A percentile compares a stretch with the other conserved stretches of the same genome.
These are phyloP conservation scores for Ampelomyces quisqualis DNA, from an alignment of 2,329 filamentous ascomycete species.

Conservation along the genomic window DNA sequence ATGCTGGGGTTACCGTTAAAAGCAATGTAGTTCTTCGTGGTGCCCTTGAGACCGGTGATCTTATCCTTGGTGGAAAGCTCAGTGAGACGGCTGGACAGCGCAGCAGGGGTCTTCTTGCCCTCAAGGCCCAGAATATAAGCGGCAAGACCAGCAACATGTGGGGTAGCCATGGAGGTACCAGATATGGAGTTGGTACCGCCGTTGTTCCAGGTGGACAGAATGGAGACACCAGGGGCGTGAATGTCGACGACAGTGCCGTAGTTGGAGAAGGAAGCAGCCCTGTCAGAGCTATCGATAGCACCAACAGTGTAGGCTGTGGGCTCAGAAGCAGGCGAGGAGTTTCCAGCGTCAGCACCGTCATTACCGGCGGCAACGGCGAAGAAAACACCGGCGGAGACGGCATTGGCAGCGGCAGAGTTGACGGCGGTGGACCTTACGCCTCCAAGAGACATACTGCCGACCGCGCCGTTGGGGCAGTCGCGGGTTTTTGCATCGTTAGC, in stretches of 20 bases:
- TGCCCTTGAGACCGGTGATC: constrained; percentile 47
- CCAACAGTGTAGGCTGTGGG: constrained; percentile 44
- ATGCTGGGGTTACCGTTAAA: constrained; percentile 53
- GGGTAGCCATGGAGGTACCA: constrained; percentile 67
- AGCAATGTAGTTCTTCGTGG: constrained; percentile 56
- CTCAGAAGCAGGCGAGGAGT: constrained; percentile 44
- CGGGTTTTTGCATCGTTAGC: constrained; percentile 39
- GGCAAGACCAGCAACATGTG: constrained; percentile 69
- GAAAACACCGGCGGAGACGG: constrained; percentile 43
- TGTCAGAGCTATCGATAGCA: constrained; percentile 43
- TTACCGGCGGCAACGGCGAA: constrained; percentile 47
- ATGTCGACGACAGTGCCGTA: constrained; percentile 43
- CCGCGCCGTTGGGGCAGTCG: constrained; percentile 39
- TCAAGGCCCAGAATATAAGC: constrained; percentile 65
- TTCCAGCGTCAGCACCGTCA: constrained; percentile 33
- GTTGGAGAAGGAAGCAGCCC: constrained; percentile 44
- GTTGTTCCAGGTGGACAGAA: constrained; percentile 52
- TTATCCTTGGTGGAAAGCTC: constrained; percentile 46
- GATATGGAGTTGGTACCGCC: constrained; percentile 53
- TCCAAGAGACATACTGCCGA: constrained; percentile 46
- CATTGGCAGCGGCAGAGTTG: constrained; percentile 43
- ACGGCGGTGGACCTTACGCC: constrained; percentile 40
- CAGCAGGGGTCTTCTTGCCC: constrained; percentile 48
- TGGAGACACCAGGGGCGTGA: constrained; percentile 45
- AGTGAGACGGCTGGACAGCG: constrained; percentile 52